Conservation (phyloP, 2,329 filamentous ascomycete species). For the Trichoderma cornu-damae region DNA sequence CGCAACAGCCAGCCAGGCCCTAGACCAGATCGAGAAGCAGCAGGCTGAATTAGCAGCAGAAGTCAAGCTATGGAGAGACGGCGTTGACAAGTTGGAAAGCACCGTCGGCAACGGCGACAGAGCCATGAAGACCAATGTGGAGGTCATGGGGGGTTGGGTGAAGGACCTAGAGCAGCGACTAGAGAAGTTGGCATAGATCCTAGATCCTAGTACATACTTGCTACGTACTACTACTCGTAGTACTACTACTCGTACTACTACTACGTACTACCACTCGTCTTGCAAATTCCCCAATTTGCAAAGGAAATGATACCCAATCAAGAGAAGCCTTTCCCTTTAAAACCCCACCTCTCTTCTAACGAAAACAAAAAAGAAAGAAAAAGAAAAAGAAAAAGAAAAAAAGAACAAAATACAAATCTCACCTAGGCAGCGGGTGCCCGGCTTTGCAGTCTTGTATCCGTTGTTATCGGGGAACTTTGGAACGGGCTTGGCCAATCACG, state of each 20-base stretch:
- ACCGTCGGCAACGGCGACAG: constrained; percentile 65
- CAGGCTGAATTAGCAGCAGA: constrained; percentile 80
- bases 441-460: neutral
- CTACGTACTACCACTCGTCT: neutral
- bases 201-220: too few relatives aligned
- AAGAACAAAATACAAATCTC: too few relatives aligned
- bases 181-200: constrained; percentile 45
- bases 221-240: too few relatives aligned
- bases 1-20: constrained; percentile 69
- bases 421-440: neutral
- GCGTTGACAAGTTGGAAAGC: constrained; percentile 70
- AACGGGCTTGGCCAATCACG: constrained; percentile 16
- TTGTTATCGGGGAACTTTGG: neutral
- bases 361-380: too few relatives aligned
- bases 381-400: too few relatives aligned
- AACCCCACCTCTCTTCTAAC: neutral
- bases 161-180: constrained; percentile 78
- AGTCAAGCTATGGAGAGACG: constrained; percentile 79
- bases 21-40: constrained; percentile 70
- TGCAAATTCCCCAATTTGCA: neutral
- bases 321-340: constrained; percentile 13
- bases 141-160: constrained; percentile 83
- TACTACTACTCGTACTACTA: too few relatives aligned
- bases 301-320: constrained; percentile 31
- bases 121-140: constrained; percentile 72